A percentile compares a stretch with the other conserved stretches of the same genome.
These are phyloP conservation scores for Beta macrorhiza DNA, from an alignment of 179 eudicot genomes.

Conservation along the genomic window DNA sequence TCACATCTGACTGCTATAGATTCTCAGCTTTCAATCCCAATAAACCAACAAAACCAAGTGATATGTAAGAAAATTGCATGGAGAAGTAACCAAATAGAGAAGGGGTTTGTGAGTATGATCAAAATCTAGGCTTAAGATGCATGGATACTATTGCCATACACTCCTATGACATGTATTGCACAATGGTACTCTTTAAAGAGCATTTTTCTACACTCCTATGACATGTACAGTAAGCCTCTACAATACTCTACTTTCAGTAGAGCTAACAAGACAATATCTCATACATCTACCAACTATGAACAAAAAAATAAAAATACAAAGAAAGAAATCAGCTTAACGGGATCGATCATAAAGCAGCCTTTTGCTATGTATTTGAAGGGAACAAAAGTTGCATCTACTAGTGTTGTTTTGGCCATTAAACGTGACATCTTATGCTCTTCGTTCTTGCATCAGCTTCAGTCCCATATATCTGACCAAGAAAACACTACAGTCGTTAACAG, in stretches of 20 bases:
- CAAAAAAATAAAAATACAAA: background rate
- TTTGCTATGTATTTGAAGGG: background rate
- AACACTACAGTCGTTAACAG: background rate
- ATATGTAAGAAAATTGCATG: background rate
- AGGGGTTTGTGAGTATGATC: background rate
- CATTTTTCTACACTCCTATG: constrained; percentile 12
- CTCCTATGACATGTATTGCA: background rate
- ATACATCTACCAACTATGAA: constrained; percentile 12
- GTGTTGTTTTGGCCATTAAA: background rate
- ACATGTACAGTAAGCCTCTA: constrained; percentile 17
- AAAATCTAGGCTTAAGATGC: background rate
- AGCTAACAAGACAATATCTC: background rate
- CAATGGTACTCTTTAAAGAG: background rate
- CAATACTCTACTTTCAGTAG: background rate
- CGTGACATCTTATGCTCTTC: constrained; percentile 17
- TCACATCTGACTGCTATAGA: background rate
- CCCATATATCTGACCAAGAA: constrained; percentile 34
- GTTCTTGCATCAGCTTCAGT: constrained; percentile 26
- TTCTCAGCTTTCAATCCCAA: background rate
- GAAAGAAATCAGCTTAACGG: constrained; percentile 5
- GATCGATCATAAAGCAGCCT: background rate
- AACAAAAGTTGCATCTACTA: background rate
- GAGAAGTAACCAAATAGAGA: background rate
- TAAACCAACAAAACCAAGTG: background rate
- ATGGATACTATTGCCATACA: constrained; percentile 7